A percentile compares a stretch with the other conserved stretches of the same genome.
Conservation (phyloP, 768 basidiomycete species). For the Boletus rubescentipes region DNA sequence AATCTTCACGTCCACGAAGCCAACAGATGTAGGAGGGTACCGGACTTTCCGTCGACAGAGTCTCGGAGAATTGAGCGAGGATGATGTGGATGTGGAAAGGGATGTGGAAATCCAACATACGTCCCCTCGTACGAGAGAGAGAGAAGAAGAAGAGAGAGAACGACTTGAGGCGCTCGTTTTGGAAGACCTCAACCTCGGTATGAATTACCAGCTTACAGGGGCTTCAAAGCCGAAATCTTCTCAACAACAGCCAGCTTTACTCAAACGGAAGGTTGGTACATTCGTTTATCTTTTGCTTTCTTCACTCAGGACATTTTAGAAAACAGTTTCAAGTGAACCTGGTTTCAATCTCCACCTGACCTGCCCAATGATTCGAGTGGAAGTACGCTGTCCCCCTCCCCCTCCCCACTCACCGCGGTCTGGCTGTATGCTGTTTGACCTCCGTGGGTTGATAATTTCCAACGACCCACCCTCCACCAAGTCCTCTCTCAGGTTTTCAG, state of each 20-base stretch:
- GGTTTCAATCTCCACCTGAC: constrained; percentile 34
- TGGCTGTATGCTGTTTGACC: constrained; percentile 64
- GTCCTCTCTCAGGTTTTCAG: constrained; percentile 31
- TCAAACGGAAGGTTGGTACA: constrained; percentile 19
- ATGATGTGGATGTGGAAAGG: constrained; percentile 11
- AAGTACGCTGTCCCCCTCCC: constrained; percentile 68
- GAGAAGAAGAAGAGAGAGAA: constrained; percentile 41
- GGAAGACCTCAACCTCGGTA: constrained; percentile 56
- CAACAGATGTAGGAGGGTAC: neutral
- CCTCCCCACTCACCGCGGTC: constrained; percentile 49
- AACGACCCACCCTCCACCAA: constrained; percentile 25
- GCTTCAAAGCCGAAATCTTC: constrained; percentile 5
- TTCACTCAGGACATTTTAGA: constrained; percentile 14
- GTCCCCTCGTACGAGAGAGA: constrained; percentile 16
- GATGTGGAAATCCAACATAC: constrained; percentile 28
- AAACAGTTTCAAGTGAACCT: constrained; percentile 1
- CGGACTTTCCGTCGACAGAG: neutral
- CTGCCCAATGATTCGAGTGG: constrained; percentile 60
- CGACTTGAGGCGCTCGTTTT: constrained; percentile 52
- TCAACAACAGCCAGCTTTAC: constrained; percentile 1
- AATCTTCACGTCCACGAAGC: constrained; percentile 12
- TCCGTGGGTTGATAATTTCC: constrained; percentile 50
- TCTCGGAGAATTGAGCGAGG: constrained; percentile 8
- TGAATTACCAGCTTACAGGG: constrained; percentile 39
- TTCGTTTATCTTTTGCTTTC: neutral